These are phyloP conservation scores for Colletotrichum liaoningense DNA, from an alignment of 2,329 filamentous ascomycete genomes.

Conservation along the genomic window DNA sequence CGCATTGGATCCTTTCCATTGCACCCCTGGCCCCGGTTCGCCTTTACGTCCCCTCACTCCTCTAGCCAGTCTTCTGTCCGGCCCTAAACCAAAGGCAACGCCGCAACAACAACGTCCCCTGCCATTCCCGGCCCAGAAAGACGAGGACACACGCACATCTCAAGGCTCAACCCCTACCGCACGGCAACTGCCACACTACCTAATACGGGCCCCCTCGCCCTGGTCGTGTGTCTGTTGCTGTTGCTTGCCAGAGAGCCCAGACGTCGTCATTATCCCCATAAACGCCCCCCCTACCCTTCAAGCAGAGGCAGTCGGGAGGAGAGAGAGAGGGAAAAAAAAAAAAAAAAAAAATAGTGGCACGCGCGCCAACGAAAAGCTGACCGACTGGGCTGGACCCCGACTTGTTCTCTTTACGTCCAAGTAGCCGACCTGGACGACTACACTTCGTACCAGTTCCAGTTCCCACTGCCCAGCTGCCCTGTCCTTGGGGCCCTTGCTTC, in stretches of 20 bases:
- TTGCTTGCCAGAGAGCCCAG: not conserved
- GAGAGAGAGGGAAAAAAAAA: not conserved
- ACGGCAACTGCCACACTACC: not conserved
- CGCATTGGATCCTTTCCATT: not conserved
- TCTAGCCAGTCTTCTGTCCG: slow-evolving; percentile 1
- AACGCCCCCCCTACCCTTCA: not conserved
- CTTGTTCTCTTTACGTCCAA: not conserved
- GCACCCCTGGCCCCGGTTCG: not conserved
- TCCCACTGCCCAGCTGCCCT: not conserved
- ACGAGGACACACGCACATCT: not conserved
- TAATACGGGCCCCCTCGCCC: not conserved
- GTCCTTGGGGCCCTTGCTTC: not conserved
- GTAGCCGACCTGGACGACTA: not conserved
- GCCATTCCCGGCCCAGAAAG: not conserved
- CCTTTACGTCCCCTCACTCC: not conserved
- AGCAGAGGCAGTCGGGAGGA: not conserved
- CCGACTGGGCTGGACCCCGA: slow-evolving; percentile 31
- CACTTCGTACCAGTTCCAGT: not conserved
- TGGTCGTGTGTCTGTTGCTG: slow-evolving; percentile 7
- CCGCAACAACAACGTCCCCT: not conserved
- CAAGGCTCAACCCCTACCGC: not conserved
- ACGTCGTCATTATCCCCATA: slow-evolving; percentile 30
- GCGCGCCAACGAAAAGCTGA: slow-evolving; percentile 28
- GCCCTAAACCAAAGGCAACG: slow-evolving; percentile 6
- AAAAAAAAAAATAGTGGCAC: slow-evolving; percentile 12